phyloP scores from a whole-genome alignment of 192 early-diverging fungal genomes.

The Backusella mclennaniae region DNA sequence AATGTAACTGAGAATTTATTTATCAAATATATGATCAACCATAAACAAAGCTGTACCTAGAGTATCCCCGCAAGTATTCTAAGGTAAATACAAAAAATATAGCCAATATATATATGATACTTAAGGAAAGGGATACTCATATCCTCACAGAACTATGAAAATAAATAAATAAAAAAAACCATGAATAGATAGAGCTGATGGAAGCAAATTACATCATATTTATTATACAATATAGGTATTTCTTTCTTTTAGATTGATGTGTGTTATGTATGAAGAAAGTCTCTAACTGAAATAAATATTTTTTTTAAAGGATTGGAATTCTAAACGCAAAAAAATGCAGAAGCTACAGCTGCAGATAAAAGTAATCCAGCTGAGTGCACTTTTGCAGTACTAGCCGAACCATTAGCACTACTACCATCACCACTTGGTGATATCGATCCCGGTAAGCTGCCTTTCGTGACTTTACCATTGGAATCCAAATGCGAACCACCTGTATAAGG shows the following conservation, averaged over 20 bases:
- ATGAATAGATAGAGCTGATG: not conserved
- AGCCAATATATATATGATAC: not conserved
- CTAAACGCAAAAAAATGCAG: conserved; percentile 5
- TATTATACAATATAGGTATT: not conserved
- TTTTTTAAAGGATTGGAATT: not conserved
- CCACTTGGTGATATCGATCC: not conserved
- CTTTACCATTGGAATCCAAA: conserved; percentile 18
- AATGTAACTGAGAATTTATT: not conserved
- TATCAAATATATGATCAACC: not conserved
- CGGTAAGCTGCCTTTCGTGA: not conserved
- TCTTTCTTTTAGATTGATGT: not conserved
- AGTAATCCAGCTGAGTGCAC: not conserved
- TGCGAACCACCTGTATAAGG: conserved; percentile 19
- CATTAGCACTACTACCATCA: not conserved
- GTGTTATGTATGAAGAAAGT: not conserved
- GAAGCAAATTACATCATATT: not conserved
- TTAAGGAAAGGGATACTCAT: not conserved
- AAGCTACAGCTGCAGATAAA: not conserved
- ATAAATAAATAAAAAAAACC: not conserved
- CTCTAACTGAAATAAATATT: conserved; percentile 8
- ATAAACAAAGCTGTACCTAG: not conserved
- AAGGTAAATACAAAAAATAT: not conserved
- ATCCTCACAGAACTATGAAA: not conserved
- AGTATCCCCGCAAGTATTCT: not conserved
- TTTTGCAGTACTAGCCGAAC: not conserved